Evolutionary conservation across 2,329 filamentous ascomycete species (phyloP).

Genomic region (Xenoacremonium recifei): DNA sequence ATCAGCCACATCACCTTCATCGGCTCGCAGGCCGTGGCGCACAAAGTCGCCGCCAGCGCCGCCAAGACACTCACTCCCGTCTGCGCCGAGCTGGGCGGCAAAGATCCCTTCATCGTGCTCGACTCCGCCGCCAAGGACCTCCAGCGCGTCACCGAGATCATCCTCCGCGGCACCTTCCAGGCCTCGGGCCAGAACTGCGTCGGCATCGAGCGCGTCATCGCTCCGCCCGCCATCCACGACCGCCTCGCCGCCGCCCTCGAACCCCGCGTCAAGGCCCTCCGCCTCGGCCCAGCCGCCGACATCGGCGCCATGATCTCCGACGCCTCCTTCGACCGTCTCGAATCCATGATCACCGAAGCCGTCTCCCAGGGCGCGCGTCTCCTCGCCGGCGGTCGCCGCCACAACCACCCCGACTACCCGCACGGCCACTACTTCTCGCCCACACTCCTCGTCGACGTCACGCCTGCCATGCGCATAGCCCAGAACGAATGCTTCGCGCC

Average conservation of each 20-base stretch:
- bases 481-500: slow-evolving; percentile 92
- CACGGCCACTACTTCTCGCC: slow-evolving; percentile 89
- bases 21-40: slow-evolving; percentile 81
- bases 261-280: slow-evolving; percentile 70
- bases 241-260: slow-evolving; percentile 68
- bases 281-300: slow-evolving; percentile 75
- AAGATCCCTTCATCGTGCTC: slow-evolving; percentile 87
- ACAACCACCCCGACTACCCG: slow-evolving; percentile 69
- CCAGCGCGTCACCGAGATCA: slow-evolving; percentile 71
- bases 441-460: slow-evolving; percentile 89
- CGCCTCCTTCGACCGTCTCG: slow-evolving; percentile 71
- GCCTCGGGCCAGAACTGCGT: slow-evolving; percentile 97
- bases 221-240: slow-evolving; percentile 73
- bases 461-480: slow-evolving; percentile 79
- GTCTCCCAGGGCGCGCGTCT: slow-evolving; percentile 77
- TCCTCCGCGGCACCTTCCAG: slow-evolving; percentile 92
- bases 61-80: slow-evolving; percentile 85
- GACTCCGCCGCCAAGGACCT: slow-evolving; percentile 71
- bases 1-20: slow-evolving; percentile 96
- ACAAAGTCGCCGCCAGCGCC: slow-evolving; percentile 82
- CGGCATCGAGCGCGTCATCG: slow-evolving; percentile 90
- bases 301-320: slow-evolving; percentile 89
- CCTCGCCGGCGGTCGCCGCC: slow-evolving; percentile 73
- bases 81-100: slow-evolving; percentile 89
- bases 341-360: slow-evolving; percentile 74